Evolutionary conservation across 805 yeast genomes (phyloP).

Genomic region (Ogataea philodendri): DNA sequence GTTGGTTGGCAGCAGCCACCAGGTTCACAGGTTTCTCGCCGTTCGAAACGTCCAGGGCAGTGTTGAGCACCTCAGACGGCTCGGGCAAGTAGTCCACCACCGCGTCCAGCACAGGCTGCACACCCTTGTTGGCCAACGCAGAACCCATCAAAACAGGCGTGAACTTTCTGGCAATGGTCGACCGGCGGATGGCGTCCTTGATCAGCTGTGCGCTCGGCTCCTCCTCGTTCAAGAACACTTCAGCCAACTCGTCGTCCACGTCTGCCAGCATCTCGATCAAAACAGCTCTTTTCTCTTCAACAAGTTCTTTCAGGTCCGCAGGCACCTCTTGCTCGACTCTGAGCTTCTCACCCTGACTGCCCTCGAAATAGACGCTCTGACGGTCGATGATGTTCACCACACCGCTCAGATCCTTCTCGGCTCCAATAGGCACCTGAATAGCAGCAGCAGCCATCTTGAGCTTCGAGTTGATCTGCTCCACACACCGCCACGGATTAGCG

Average conservation of each 20-base stretch:
- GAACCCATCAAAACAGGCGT: constrained; percentile 99
- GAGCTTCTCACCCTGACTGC: constrained; percentile 81
- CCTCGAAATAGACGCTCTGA: constrained; percentile 86
- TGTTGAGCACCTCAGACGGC: constrained; percentile 89
- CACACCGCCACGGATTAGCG: constrained; percentile 92
- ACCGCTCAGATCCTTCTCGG: constrained; percentile 82
- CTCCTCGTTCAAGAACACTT: constrained; percentile 83
- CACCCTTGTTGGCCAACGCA: constrained; percentile 93
- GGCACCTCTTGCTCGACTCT: constrained; percentile 67
- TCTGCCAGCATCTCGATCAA: constrained; percentile 95
- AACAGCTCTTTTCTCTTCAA: constrained; percentile 82
- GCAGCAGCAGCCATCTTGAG: constrained; percentile 96
- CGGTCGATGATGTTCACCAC: constrained; percentile 88
- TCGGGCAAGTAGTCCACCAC: constrained; percentile 94
- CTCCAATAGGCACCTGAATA: constrained; percentile 95
- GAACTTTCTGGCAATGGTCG: constrained; percentile 92
- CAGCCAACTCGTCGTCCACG: constrained; percentile 97
- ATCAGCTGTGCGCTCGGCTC: constrained; percentile 85
- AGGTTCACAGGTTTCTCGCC: constrained; percentile 69
- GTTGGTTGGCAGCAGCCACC: constrained; percentile 67
- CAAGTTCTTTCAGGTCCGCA: constrained; percentile 72
- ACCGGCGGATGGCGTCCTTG: constrained; percentile 84
- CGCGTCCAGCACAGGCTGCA: constrained; percentile 93
- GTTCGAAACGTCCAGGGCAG: constrained; percentile 73
- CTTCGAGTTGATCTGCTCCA: constrained; percentile 84